Evolutionary conservation across 805 yeast genomes (phyloP), one percentile per base, ranked within the genome.

Genomic region (Groenewaldozyma tartarivorans): DNA sequence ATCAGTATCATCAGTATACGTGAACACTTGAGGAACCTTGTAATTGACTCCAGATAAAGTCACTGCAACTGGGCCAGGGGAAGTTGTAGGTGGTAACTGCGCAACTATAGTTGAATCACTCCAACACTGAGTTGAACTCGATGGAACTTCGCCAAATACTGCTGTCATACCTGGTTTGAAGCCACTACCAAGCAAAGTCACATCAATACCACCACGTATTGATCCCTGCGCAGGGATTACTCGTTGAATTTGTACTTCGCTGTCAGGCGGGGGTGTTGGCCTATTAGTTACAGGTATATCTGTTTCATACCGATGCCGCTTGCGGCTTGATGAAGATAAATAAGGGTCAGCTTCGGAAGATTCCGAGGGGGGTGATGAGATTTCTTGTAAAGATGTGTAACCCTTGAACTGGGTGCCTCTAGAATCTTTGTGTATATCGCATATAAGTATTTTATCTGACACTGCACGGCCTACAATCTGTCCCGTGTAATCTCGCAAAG

Each of bases 171-270:
- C 95, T 15, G 81, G 82, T 40, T 79, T 77, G 68, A 92, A 92
- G 44, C 86, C 83, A 37, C 79, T 72, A 2, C 98, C 98, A 34
- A 92, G 66, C 38, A 92, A 64, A 0, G 98, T 92, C 5, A 92
- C 84, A 59, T 92, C 99, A 33, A 88, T 80, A 15, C 98, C 99
- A 49, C 99, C 99, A 48, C 95, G 72, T 9, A 87, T 74, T 6
- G 96, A 95, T 2, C 99, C 99, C 58, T 84, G 92, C 0, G 94
- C 81, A 1, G 99, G 99, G 43, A 92, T 88, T 7, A 92, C 81
- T 44, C 95, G 71, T 58, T 86, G 90, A 40, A 90, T 79, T 0
- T 35, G 40, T n/a, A n/a, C n/a, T n/a, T n/a, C 33, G 41, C 16
- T 34, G 42, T 15, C 39, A 16, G 11, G 38, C n/a, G n/a, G n/a